Conservation (phyloP, 148 eudicot species). For the Fagopyrum tataricum region DNA sequence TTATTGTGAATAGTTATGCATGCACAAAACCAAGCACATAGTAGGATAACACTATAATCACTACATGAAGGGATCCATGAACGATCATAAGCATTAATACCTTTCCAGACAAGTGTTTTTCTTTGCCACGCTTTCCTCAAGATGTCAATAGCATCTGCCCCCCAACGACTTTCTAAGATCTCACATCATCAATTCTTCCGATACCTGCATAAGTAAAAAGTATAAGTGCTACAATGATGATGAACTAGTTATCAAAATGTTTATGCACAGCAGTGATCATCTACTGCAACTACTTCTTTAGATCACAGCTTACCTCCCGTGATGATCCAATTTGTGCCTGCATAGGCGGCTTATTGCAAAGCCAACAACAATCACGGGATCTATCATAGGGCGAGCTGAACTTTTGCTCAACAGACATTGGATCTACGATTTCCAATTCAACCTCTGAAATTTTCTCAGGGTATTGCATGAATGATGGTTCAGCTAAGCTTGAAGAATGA, state of each 20-base stretch:
- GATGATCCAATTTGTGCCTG: constrained; percentile 72
- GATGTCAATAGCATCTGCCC: background rate
- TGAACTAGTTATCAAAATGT: background rate
- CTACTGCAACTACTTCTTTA: background rate
- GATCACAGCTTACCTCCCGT: constrained; percentile 20
- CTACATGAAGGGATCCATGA: background rate
- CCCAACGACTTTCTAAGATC: background rate
- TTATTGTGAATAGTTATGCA: no score
- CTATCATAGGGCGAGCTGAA: constrained; percentile 54
- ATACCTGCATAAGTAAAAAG: background rate
- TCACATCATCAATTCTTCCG: background rate
- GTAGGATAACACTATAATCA: no score
- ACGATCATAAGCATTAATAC: background rate
- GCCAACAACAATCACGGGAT: constrained; percentile 79
- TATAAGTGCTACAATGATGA: background rate
- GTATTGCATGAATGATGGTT: background rate
- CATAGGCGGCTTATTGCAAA: constrained; percentile 57
- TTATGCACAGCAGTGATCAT: background rate
- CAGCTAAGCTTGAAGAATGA: background rate
- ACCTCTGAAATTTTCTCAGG: constrained; percentile 34
- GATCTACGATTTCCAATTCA: constrained; percentile 53
- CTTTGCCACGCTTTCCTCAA: background rate
- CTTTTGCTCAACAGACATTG: constrained; percentile 68
- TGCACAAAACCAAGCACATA: no score
- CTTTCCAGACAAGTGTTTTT: background rate